Base-by-base conservation (phyloP, 2,329 filamentous ascomycete species). In the Aspergillus puulaauensis region DNA sequence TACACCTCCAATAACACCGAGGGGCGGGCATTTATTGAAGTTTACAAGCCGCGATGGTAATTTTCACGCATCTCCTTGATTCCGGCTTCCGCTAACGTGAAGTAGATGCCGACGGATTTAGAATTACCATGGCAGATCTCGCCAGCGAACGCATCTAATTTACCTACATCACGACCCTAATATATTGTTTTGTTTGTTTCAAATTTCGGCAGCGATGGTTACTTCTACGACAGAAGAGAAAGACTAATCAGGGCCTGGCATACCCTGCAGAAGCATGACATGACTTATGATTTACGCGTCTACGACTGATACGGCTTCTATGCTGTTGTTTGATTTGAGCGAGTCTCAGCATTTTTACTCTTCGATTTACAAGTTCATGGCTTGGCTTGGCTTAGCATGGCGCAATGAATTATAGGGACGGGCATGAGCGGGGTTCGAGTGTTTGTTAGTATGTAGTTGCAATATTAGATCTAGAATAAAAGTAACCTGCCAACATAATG, bases 61-160 rank as follows among this genome's bases (percentile, higher is more conserved):
- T 66, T 31, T 31, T 63, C n/a, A 2, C 12, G 17, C 15, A 11
- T 37, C 56, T 23, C n/a, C 56, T 1, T 14, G 3, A 9, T 48
- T 45, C 35, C 3, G 3, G 12, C 6, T n/a, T 54, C 15, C 11
- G 40, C 60, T 69, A 35, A 65, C 31, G 50, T 55, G 35, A 17
- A 37, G 8, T 59, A 78, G 77, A 79, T 65, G 74, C 76, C 6
- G 68, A 72, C 19, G 65, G 60, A 7, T 79, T 79, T 57, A 54
- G 74, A 19, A 62, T 69, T 9, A 68, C 63, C 2, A 72, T 79
- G 47, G 56, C 66, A 6, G 65, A 72, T 31, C 64, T 75, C 50
- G 61, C 63, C 12, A 48, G 27, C 24, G n/a, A 24, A 31, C 33
- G 49, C 37, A 52, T 21, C 31, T 54, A 31, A 41, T 40, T 9